Base-by-base conservation (phyloP, 148 eudicot genomes). In the Chenopodium quinoa region DNA sequence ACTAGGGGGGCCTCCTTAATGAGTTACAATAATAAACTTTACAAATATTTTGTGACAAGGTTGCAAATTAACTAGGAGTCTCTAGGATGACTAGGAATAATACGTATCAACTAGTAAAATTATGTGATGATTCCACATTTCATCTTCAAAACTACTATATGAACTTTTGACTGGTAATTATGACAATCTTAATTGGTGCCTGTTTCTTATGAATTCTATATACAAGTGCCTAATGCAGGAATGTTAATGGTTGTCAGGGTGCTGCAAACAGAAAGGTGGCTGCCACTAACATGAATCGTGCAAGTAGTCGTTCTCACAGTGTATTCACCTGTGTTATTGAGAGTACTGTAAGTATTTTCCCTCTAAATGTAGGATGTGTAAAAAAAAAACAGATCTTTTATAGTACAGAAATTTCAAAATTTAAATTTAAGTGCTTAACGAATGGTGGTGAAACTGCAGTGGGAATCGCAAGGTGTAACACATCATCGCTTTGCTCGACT, bases 261-360 rank as follows among this genome's bases (percentile, higher is more conserved):
- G 86, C 99, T 76, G 88, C 93, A 80, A 96, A 96, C 88, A 89
- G 99, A 86, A 96, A 96, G 86, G 99, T 96, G 78, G 99, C 99
- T 70, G 93, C 99, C 64, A 96, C 99, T 68, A 96, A 96, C 86
- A 96, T 96, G 99, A 96, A 96, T 81, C 98, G 81, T 79, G 99
- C 99, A 47, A 96, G 99, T 82, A 96, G 99, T 90, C 98, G 99
- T 85, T 96, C 99, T 65, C 99, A 96, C 78, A 96, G 99, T 86
- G 99, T 96, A 73, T 96, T 96, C 85, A 92, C 99, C 50, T 96
- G 98, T 79, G 88, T 87, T 52, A 89, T 96, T 54, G 99, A 96
- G 88, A 93, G 99, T 80, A 92, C 92, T 81, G 99, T 96, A 78
- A 84, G 91, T 81, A 78, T 8, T 70, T 48, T 71, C 48, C 63